Evolutionary conservation across 192 early-diverging fungal species (phyloP).

Genomic region (Coemansia sp.): DNA sequence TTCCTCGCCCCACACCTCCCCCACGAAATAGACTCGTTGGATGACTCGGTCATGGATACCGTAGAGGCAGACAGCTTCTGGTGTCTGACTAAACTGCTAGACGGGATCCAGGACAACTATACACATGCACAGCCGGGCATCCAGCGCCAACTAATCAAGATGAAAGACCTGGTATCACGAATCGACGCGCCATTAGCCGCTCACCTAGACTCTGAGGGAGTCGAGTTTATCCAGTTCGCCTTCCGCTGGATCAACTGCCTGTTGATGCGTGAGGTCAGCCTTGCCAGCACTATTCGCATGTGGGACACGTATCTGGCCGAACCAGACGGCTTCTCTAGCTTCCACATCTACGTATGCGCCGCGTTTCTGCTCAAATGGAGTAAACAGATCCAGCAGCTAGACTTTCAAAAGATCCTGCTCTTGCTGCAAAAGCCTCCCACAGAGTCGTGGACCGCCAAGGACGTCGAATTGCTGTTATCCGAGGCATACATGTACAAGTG

Average conservation of each 20-base stretch:
- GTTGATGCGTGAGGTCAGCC: slow-evolving; percentile 92
- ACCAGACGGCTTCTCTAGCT: slow-evolving; percentile 78
- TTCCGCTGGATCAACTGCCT: slow-evolving; percentile 99
- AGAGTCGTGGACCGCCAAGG: slow-evolving; percentile 80
- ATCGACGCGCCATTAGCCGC: slow-evolving; percentile 77
- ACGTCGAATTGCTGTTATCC: slow-evolving; percentile 90
- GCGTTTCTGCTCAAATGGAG: slow-evolving; percentile 97
- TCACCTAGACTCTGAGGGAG: slow-evolving; percentile 84
- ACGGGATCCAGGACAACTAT: slow-evolving; percentile 99
- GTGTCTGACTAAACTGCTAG: slow-evolving; percentile 93
- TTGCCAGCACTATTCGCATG: slow-evolving; percentile 90
- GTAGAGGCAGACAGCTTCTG: slow-evolving; percentile 97
- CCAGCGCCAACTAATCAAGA: slow-evolving; percentile 81
- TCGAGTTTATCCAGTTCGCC: slow-evolving; percentile 99
- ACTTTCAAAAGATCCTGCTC: slow-evolving; percentile 94
- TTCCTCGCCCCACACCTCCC: slow-evolving; percentile 63
- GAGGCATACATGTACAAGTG: slow-evolving; percentile 98
- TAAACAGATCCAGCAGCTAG: slow-evolving; percentile 79
- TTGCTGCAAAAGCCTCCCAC: slow-evolving; percentile 92
- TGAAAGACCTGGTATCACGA: slow-evolving; percentile 89
- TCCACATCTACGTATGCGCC: slow-evolving; percentile 98
- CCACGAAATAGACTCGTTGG: slow-evolving; percentile 26
- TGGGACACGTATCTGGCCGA: slow-evolving; percentile 96
- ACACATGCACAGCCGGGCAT: slow-evolving; percentile 97
- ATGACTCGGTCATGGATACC: slow-evolving; percentile 60